phyloP scores from a whole-genome alignment of 31 red algal species.

The Asparagopsis taxiformis region DNA sequence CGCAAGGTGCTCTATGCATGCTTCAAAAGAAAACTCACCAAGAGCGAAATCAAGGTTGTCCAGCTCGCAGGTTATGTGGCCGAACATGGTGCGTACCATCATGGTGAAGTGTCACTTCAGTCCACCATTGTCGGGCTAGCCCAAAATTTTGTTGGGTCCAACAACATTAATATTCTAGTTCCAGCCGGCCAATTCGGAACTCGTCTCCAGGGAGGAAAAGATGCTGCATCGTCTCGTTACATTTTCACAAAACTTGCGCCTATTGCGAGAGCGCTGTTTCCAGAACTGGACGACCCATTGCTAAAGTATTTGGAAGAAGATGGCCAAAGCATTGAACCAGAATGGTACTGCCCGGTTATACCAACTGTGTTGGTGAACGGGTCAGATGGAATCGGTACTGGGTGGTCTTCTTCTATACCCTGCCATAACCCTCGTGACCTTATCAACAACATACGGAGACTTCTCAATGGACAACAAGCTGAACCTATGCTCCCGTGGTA shows the following conservation, averaged over 20 bases:
- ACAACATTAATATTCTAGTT: slow-evolving; percentile 92
- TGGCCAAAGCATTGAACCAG: slow-evolving; percentile 87
- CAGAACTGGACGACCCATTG: slow-evolving; percentile 89
- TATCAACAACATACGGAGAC: slow-evolving; percentile 66
- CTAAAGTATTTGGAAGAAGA: slow-evolving; percentile 94
- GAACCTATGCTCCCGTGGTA: slow-evolving; percentile 85
- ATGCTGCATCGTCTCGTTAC: slow-evolving; percentile 98
- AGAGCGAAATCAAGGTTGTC: slow-evolving; percentile 94
- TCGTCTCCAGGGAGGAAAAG: slow-evolving; percentile 95
- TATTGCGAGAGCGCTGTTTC: slow-evolving; percentile 86
- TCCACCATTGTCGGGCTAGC: slow-evolving; percentile 96
- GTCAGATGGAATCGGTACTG: slow-evolving; percentile 98
- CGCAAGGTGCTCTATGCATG: slow-evolving; percentile 96
- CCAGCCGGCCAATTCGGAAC: slow-evolving; percentile 99
- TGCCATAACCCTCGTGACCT: slow-evolving; percentile 96
- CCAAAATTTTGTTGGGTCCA: slow-evolving; percentile 97
- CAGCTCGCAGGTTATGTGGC: slow-evolving; percentile 96
- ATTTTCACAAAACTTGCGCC: slow-evolving; percentile 97
- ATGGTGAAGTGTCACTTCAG: slow-evolving; percentile 95
- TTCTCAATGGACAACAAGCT: slow-evolving; percentile 31
- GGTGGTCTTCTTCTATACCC: slow-evolving; percentile 95
- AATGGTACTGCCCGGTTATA: slow-evolving; percentile 97
- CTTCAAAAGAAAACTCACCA: slow-evolving; percentile 89
- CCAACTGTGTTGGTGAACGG: slow-evolving; percentile 96
- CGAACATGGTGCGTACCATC: slow-evolving; percentile 99